Percentiles rank a stretch among this genome's conserved stretches.
Evolutionary conservation across 192 early-diverging fungal species (phyloP).

Genomic region (Backusella parvicylindrica): DNA sequence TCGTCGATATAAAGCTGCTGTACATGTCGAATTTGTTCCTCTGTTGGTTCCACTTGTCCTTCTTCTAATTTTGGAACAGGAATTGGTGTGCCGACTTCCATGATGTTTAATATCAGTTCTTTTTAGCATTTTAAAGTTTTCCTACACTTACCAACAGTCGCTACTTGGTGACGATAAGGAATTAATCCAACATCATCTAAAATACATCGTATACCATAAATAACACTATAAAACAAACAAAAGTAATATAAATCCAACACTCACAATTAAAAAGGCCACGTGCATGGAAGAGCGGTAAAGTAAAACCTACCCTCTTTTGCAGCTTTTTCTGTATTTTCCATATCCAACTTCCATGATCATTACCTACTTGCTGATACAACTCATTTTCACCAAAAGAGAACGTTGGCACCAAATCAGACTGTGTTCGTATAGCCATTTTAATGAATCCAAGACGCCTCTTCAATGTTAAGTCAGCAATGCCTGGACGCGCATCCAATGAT

Average conservation of each 20-base stretch:
- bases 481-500: constrained; percentile 62
- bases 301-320: constrained; percentile 65
- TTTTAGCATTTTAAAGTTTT: background rate
- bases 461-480: constrained; percentile 64
- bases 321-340: constrained; percentile 65
- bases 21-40: constrained; percentile 47
- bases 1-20: constrained; percentile 67
- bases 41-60: constrained; percentile 38
- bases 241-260: constrained; percentile 20
- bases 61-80: constrained; percentile 43
- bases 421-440: constrained; percentile 77
- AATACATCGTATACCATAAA: background rate
- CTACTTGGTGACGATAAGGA: constrained; percentile 44
- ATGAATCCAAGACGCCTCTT: constrained; percentile 86
- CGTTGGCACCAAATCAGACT: constrained; percentile 79
- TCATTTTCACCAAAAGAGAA: constrained; percentile 95
- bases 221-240: background rate
- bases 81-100: constrained; percentile 59
- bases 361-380: constrained; percentile 74
- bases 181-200: constrained; percentile 52
- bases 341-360: constrained; percentile 55
- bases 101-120: background rate
- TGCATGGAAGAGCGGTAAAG: constrained; percentile 76
- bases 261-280: constrained; percentile 86
- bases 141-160: constrained; percentile 30